These are phyloP conservation scores for Coccinonectria pachysandricola DNA, from an alignment of 2,329 filamentous ascomycete genomes.

Conservation along the genomic window DNA sequence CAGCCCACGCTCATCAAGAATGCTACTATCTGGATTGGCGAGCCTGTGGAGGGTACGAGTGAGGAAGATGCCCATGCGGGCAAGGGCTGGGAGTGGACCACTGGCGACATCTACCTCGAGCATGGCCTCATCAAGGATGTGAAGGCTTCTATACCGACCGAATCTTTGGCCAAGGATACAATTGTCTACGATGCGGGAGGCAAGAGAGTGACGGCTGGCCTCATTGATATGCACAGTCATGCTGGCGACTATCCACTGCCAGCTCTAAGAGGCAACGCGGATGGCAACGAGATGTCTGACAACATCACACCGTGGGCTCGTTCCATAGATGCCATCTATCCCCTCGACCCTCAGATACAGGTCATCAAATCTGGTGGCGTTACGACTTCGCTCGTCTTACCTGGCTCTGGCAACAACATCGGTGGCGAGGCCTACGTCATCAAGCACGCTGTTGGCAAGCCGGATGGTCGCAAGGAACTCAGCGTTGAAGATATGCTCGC, in stretches of 20 bases:
- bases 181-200: conserved; percentile 48
- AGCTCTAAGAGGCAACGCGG: conserved; percentile 39
- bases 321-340: conserved; percentile 54
- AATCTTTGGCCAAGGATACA: conserved; percentile 35
- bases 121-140: conserved; percentile 51
- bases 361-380: conserved; percentile 66
- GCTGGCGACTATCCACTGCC: conserved; percentile 51
- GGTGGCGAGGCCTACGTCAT: conserved; percentile 60
- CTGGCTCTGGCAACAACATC: conserved; percentile 63
- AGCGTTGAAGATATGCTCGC: conserved; percentile 55
- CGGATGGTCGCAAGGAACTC: conserved; percentile 51
- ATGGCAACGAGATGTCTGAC: conserved; percentile 52
- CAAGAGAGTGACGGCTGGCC: conserved; percentile 52
- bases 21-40: conserved; percentile 56
- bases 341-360: conserved; percentile 53
- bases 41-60: conserved; percentile 41
- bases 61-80: conserved; percentile 45
- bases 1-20: conserved; percentile 55
- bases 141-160: conserved; percentile 29
- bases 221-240: conserved; percentile 65
- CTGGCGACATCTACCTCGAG: conserved; percentile 50
- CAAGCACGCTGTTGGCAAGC: conserved; percentile 54
- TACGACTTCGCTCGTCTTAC: conserved; percentile 56
- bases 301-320: conserved; percentile 60
- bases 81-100: conserved; percentile 49